Conservation (phyloP, 2,329 filamentous ascomycete species). For the Clonostachys chloroleuca region DNA sequence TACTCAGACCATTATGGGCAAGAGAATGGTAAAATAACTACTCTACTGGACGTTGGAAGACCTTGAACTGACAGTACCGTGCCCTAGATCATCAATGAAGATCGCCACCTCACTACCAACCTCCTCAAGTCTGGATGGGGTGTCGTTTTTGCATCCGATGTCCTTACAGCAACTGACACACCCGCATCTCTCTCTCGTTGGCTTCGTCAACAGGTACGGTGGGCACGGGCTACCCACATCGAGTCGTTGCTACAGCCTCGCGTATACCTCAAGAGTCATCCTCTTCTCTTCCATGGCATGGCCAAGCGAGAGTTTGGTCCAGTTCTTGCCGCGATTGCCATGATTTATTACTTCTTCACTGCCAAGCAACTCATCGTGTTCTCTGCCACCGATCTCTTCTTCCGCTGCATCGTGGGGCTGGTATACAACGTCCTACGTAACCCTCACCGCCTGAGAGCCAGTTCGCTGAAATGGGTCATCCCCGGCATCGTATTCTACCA, state of each 20-base stretch:
- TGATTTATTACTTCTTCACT: conserved; percentile 13
- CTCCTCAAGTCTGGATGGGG: conserved; percentile 17
- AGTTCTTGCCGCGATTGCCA: conserved; percentile 9
- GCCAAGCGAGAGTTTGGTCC: conserved; percentile 13
- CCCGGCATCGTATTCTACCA: conserved; percentile 16
- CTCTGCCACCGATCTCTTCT: conserved; percentile 7
- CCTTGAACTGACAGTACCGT: not conserved
- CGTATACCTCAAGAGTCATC: conserved; percentile 13
- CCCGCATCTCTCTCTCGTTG: conserved; percentile 13
- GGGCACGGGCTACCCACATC: conserved; percentile 14
- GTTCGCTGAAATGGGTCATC: conserved; percentile 9
- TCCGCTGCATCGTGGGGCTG: conserved; percentile 6
- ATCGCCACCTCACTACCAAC: conserved; percentile 15
- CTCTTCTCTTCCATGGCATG: conserved; percentile 14
- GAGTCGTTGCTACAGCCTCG: conserved; percentile 14
- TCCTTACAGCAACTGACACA: conserved; percentile 12
- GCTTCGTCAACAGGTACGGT: conserved; percentile 15
- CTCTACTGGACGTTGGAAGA: not conserved
- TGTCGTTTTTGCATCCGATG: conserved; percentile 16
- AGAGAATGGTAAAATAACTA: conserved; percentile 11
- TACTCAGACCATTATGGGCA: conserved; percentile 12
- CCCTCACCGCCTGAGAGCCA: conserved; percentile 10
- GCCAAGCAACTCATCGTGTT: conserved; percentile 8
- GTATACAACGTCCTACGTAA: conserved; percentile 13
- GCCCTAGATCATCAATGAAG: conserved; percentile 14